Evolutionary conservation across 2,329 filamentous ascomycete genomes (phyloP).

Genomic region (Trichoderma sp.): DNA sequence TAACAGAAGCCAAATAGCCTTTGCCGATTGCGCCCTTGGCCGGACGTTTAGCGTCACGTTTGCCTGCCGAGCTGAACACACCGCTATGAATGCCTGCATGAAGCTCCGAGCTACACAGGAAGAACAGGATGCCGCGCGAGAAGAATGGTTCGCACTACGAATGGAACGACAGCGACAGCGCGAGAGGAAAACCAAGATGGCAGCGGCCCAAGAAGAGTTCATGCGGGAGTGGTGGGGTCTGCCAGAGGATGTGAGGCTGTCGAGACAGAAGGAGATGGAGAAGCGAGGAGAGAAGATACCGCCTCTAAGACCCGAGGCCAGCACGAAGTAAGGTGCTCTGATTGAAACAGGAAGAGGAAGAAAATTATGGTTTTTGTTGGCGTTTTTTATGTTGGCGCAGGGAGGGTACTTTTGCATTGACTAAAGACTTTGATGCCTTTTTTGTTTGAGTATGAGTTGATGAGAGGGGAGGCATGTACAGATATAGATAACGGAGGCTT

Average conservation of each 20-base stretch:
- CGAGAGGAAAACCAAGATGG: constrained; percentile 60
- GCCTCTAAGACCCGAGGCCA: background rate
- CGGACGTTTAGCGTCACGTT: constrained; percentile 87
- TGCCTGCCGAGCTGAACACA: constrained; percentile 74
- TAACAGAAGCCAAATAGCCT: constrained; percentile 55
- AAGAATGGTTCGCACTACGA: constrained; percentile 86
- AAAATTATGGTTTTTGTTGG: background rate
- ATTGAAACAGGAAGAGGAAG: background rate
- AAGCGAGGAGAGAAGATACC: constrained; percentile 52
- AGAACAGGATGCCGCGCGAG: constrained; percentile 82
- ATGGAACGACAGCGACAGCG: constrained; percentile 66
- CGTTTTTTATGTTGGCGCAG: constrained; percentile 7
- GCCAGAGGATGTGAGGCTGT: constrained; percentile 53
- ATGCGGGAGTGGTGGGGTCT: constrained; percentile 67
- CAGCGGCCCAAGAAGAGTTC: constrained; percentile 62
- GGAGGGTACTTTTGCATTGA: background rate
- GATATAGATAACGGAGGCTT: constrained; percentile 2
- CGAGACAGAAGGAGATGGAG: constrained; percentile 50
- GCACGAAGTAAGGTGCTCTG: background rate
- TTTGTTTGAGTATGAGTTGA: background rate
- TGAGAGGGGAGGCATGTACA: background rate
- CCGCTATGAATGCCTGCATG: constrained; percentile 94
- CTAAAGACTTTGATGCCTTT: background rate
- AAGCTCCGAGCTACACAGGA: constrained; percentile 76
- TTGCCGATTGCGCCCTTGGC: constrained; percentile 83